Base-by-base conservation (phyloP, 176 grass and related monocot species). In the Otatea glauca region DNA sequence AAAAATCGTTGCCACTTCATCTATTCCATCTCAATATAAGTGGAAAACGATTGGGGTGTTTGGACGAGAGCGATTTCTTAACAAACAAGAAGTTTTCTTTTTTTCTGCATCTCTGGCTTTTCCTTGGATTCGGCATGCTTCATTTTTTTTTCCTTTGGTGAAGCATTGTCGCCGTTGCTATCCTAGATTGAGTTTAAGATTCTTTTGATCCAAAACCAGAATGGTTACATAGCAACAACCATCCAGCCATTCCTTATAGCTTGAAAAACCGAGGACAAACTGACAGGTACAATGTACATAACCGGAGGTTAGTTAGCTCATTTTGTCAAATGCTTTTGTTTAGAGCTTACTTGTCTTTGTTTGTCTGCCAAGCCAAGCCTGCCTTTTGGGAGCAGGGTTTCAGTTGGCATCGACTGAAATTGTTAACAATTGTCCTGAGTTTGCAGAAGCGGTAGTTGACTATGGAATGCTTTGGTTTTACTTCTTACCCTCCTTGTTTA, bases 141-240 rank as follows among this genome's bases (percentile, higher is more conserved):
- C 56, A 83, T 62, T 27, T 34, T 37, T n/a, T 29, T 49, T 18
- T 49, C 11, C 9, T 11, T 11, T 11, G 43, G 42, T 17, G 70
- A 64, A 64, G 69, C 54, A 10, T 21, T 79, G 62, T 68, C 47
- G 11, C 34, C 64, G 53, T 6, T 37, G 81, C 69, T 38, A 27
- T 50, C 5, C 20, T 74, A 83, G 23, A 74, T 73, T 74, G 68
- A 7, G 81, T 72, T 72, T 72, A 82, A 48, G 80, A 60, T 82
- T 72, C 23, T 5, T 21, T 60, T 71, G 51, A 29, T 58, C 14
- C 23, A 21, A 43, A 72, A 59, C n/a, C 0, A n/a, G 17, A 47
- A 35, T 6, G 53, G 54, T 47, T 8, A 56, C 13, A 25, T 58
- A 56, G 34, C 14, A 29, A 5, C 17, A 66, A 45, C 29, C 27